Percentiles rank a stretch among this genome's conserved stretches.
phyloP scores from a whole-genome alignment of 805 yeast genomes.

The Sugiyamaella smithiae region DNA sequence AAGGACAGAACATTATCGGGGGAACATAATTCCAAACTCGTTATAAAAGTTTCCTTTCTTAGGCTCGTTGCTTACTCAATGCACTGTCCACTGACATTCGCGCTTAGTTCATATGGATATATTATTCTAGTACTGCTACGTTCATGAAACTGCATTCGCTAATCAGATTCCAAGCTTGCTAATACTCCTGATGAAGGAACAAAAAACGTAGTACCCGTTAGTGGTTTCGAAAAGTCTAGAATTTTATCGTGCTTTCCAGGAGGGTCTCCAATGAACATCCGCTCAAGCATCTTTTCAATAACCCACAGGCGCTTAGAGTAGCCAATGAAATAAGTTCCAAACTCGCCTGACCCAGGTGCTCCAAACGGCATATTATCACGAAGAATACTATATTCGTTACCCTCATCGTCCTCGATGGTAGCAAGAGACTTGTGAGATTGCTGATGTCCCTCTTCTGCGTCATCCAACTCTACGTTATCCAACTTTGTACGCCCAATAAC shows the following conservation, averaged over 20 bases:
- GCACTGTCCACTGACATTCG: no score
- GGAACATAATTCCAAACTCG: no score
- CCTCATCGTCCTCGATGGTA: constrained; percentile 63
- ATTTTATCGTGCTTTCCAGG: constrained; percentile 26
- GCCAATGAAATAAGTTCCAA: constrained; percentile 28
- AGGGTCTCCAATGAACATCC: constrained; percentile 28
- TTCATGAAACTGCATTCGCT: no score
- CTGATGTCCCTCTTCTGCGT: constrained; percentile 13
- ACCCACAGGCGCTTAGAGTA: constrained; percentile 15
- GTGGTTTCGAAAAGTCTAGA: constrained; percentile 12
- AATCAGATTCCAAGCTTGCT: constrained; percentile 16
- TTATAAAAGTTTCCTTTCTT: no score
- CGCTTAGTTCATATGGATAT: no score
- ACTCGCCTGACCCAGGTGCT: constrained; percentile 21
- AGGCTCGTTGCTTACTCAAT: no score
- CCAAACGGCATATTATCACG: constrained; percentile 31
- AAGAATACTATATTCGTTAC: constrained; percentile 23
- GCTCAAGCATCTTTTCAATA: constrained; percentile 24
- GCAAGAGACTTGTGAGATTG: constrained; percentile 46
- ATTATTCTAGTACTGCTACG: no score
- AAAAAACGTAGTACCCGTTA: constrained; percentile 24
- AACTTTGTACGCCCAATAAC: constrained; percentile 27
- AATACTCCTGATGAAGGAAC: constrained; percentile 20
- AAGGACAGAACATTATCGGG: no score
- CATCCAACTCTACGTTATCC: constrained; percentile 23